Conservation (phyloP, 2,329 filamentous ascomycete species). For the Alternaria viburni region DNA sequence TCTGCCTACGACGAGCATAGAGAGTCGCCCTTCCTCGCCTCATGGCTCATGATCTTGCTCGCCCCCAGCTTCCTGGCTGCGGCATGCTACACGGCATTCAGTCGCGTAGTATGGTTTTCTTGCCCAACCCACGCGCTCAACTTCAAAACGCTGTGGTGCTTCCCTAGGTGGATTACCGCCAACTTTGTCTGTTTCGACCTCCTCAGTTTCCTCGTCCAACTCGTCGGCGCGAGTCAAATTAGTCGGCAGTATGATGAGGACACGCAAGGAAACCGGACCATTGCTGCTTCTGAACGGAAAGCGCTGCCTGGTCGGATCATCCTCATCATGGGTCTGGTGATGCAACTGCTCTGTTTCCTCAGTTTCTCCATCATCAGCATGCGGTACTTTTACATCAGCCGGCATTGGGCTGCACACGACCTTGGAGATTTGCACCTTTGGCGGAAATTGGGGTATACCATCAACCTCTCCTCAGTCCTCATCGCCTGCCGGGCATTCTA, state of each 20-base stretch:
- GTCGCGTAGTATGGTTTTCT: slow-evolving; percentile 53
- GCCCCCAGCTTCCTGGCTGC: slow-evolving; percentile 59
- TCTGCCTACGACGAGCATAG: slow-evolving; percentile 45
- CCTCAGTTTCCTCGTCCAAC: slow-evolving; percentile 57
- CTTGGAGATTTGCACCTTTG: slow-evolving; percentile 46
- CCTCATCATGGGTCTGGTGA: slow-evolving; percentile 55
- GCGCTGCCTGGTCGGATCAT: slow-evolving; percentile 40
- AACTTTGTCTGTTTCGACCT: slow-evolving; percentile 58
- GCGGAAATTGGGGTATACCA: slow-evolving; percentile 43
- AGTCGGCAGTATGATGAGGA: slow-evolving; percentile 41
- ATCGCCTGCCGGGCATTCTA: slow-evolving; percentile 59
- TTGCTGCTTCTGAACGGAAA: slow-evolving; percentile 44
- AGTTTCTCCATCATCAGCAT: slow-evolving; percentile 54
- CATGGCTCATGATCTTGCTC: slow-evolving; percentile 55
- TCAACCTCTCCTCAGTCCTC: slow-evolving; percentile 40
- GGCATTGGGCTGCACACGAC: slow-evolving; percentile 38
- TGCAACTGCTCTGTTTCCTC: slow-evolving; percentile 60
- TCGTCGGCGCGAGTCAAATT: slow-evolving; percentile 52
- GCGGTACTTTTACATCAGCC: slow-evolving; percentile 43
- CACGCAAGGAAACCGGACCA: slow-evolving; percentile 47
- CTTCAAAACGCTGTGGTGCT: slow-evolving; percentile 53
- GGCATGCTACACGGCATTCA: slow-evolving; percentile 58
- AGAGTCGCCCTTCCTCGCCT: slow-evolving; percentile 49
- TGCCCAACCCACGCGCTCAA: slow-evolving; percentile 48
- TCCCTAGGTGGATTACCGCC: slow-evolving; percentile 53